Base-by-base conservation (phyloP, 179 eudicot species). In the Silene vulgaris region DNA sequence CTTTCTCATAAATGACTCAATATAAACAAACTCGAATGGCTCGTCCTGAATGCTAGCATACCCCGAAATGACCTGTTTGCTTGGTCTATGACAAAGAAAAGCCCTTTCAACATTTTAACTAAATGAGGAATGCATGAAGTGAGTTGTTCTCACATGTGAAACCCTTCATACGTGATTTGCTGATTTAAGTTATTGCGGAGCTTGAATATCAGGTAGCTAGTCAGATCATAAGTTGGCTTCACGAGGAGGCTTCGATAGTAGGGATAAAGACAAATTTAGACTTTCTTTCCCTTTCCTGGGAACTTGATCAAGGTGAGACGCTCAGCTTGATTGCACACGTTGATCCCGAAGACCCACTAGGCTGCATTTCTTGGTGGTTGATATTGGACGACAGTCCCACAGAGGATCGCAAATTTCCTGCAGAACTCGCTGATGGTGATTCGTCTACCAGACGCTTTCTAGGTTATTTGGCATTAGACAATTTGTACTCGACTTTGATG, bases 331-430 rank as follows among this genome's bases (percentile, higher is more conserved):
- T 85, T 75, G 97, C 94, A 9, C 96, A 92, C 30, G 92, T 92
- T 68, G 89, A 92, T 81, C 96, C 97, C 5, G 97, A 89, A 50
- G 89, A 92, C 74, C 74, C 69, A 43, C 79, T 77, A 19, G 96
- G 96, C 37, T 86, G 96, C 85, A 94, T 92, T 79, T 94, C 96
- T 4, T 94, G 98, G 98, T 94, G 97, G 97, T 83, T 94, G 84
- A 90, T 87, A 52, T 64, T 90, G 74, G 94, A 86, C 13, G 88
- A 94, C 63, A 86, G 90, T 14, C 82, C 78, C 69, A 48, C 84
- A 0, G 88, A 81, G 80, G 90, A 87, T 66, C 76, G 69, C 78
- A 84, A 81, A 68, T 73, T 84, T 75, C 83, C 71, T 68, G 77
- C 78, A 26, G 88, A 87, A 73, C 56, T 77, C 20, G 76, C 84